Percentiles rank a stretch among this genome's conserved stretches.
phyloP scores from a whole-genome alignment of 352 stramenopile genomes.

The Globisporangium yorkense region DNA sequence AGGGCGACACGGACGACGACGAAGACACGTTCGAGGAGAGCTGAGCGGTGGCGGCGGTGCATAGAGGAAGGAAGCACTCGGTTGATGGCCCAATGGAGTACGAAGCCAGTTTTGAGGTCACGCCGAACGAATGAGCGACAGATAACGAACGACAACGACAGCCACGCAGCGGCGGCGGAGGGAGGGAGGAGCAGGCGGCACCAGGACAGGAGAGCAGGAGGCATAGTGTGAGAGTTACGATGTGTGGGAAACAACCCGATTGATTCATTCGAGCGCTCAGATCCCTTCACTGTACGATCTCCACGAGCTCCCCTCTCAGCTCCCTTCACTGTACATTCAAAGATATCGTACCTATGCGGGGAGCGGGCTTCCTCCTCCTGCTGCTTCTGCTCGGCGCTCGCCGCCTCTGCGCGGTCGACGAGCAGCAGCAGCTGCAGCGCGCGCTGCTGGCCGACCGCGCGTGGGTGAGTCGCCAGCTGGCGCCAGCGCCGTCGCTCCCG shows the following conservation, averaged over 20 bases:
- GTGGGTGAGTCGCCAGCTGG: conserved; percentile 40
- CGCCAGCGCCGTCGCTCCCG: conserved; percentile 12
- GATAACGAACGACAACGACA: neutral
- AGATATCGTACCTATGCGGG: no score
- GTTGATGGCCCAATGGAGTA: neutral
- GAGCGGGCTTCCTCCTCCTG: conserved; percentile 1
- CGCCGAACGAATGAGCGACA: neutral
- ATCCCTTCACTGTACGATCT: no score
- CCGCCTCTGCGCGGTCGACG: neutral
- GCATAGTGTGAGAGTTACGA: no score
- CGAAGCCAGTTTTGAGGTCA: conserved; percentile 11
- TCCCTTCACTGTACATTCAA: no score
- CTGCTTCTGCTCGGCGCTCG: conserved; percentile 3
- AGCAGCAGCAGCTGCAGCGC: conserved; percentile 9
- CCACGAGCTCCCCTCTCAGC: no score
- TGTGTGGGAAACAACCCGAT: no score
- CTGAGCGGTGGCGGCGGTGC: conserved; percentile 5
- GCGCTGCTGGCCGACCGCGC: conserved; percentile 38
- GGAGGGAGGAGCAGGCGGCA: neutral
- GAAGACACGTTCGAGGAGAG: conserved; percentile 17
- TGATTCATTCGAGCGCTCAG: no score
- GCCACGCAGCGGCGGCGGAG: neutral
- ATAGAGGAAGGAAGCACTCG: conserved; percentile 6
- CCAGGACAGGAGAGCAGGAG: no score
- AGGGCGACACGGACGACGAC: conserved; percentile 15